phyloP scores from a whole-genome alignment of 768 basidiomycete species.

The Leccinum broughii region DNA sequence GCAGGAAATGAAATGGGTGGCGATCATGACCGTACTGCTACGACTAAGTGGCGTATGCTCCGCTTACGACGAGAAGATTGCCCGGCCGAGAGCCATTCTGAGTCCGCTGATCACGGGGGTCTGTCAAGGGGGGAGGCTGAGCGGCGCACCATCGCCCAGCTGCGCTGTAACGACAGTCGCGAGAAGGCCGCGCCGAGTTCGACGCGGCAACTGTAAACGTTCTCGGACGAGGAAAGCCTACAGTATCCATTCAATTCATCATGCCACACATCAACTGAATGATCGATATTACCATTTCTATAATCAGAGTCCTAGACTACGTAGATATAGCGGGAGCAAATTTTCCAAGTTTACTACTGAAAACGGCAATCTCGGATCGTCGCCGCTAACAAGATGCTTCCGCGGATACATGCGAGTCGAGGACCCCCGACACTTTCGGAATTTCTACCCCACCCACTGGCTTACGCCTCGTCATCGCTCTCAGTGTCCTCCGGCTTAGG shows the following conservation, averaged over 20 bases:
- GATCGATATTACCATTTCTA: background rate
- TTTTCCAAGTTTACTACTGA: conserved; percentile 11
- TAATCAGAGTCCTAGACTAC: conserved; percentile 3
- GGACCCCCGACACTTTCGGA: conserved; percentile 24
- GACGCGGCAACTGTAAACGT: background rate
- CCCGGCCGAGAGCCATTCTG: background rate
- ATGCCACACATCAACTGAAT: background rate
- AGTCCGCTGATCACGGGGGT: conserved; percentile 21
- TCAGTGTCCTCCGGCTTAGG: conserved; percentile 83
- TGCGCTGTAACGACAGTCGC: conserved; percentile 18
- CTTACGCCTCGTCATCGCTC: conserved; percentile 44
- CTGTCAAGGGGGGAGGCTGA: conserved; percentile 9
- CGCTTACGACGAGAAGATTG: background rate
- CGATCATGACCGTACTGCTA: conserved; percentile 20
- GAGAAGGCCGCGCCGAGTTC: conserved; percentile 7
- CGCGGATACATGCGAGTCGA: conserved; percentile 20
- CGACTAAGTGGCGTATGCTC: background rate
- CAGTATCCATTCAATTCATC: background rate
- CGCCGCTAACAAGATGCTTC: conserved; percentile 22
- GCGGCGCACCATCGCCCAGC: conserved; percentile 17
- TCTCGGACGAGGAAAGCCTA: background rate
- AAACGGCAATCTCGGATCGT: conserved; percentile 35
- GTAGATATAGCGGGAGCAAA: conserved; percentile 4
- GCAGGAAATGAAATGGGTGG: conserved; percentile 18
- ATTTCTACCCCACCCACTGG: background rate